Evolutionary conservation across 306 rosid species (phyloP).

Genomic region (Alnus glutinosa): DNA sequence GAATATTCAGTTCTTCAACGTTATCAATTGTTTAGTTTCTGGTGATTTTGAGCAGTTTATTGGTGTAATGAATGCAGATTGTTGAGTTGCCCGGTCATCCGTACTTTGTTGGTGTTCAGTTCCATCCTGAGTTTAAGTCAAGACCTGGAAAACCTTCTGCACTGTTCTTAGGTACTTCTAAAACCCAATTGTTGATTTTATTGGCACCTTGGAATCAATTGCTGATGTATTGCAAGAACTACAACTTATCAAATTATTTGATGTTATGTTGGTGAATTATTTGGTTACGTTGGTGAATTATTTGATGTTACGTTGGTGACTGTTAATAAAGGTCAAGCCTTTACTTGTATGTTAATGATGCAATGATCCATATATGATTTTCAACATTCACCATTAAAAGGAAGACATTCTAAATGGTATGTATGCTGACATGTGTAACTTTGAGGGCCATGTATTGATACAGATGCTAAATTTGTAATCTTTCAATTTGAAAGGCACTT

Average conservation of each 20-base stretch:
- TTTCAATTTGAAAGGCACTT: no score
- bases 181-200: background rate
- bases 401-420: background rate
- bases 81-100: conserved; percentile 83
- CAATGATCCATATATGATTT: background rate
- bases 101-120: conserved; percentile 78
- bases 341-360: background rate
- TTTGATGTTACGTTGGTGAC: background rate
- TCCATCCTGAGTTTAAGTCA: conserved; percentile 88
- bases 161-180: conserved; percentile 60
- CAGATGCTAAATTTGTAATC: background rate
- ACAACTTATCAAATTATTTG: background rate
- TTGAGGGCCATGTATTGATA: no score
- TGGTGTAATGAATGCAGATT: conserved; percentile 52
- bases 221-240: background rate
- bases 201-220: background rate
- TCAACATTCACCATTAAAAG: background rate
- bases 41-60: conserved; percentile 14
- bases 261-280: background rate
- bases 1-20: conserved; percentile 6
- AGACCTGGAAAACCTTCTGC: conserved; percentile 91
- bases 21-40: background rate
- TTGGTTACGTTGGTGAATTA: background rate
- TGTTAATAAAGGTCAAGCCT: background rate
- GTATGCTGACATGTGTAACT: background rate